Evolutionary conservation across 2,329 filamentous ascomycete species (phyloP), one percentile per base, ranked within the genome.

Genomic region (Apiospora malaysiana): DNA sequence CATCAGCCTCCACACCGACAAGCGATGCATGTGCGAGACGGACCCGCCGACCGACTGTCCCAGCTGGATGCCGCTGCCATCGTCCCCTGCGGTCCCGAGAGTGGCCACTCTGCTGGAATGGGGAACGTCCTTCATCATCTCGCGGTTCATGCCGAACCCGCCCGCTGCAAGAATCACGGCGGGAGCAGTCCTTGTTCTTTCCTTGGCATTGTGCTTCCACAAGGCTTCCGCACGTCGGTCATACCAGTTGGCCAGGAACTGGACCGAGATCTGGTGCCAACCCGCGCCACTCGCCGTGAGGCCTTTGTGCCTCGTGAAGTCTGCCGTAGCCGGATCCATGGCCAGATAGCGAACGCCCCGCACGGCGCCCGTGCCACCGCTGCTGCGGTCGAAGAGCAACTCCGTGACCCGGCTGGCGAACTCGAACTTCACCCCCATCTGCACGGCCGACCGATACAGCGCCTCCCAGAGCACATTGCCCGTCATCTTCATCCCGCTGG

Each of bases 21-120:
- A 46, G 12, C 69, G 69, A 18, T 70, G 27, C 68, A 71, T 71
- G 32, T 72, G 67, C 18, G 68, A 72, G 21, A 72, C 70, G 37
- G 66, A 10, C 0, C 70, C 70, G 25, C 71, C 71, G 7, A 68
- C 72, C 0, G 68, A 67, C 32, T 59, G 47, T 1, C 72, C 72
- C 7, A 73, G 68, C 47, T 40, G n/a, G 42, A 73, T 72, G 16
- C 71, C 72, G 43, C 66, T 66, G 18, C 71, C 72, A 68, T 73
- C 71, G 46, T 73, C 71, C 25, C 69, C 72, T 10, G 40, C 18
- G 7, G 71, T 73, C 9, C 69, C 71, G 10, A 71, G 68, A 27
- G 69, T 42, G 5, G 65, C 27, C 2, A 72, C 59, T 9, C 51
- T 27, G 43, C 27, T 49, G 27, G 65, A 59, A n/a, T 47, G n/a